Base-by-base conservation (phyloP, 1,284 basidiomycete species). In the Ganoderma sinense region DNA sequence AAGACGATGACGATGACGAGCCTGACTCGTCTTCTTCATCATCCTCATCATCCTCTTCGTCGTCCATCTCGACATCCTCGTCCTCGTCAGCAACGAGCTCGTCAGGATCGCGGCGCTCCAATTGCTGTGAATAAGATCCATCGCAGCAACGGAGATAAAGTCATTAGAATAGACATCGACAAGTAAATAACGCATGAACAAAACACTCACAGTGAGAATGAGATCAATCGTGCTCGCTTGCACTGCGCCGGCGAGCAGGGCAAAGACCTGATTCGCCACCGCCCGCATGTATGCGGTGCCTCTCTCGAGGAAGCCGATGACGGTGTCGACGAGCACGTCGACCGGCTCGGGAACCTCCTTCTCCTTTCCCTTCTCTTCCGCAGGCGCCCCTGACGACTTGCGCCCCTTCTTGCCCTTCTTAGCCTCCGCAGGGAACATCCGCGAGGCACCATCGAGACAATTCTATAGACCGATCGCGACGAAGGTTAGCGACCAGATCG, bases 251-350 rank as follows among this genome's bases (percentile, higher is more conserved):
- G 92, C 90, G 33, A 98, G 85, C 65, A 93, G 85, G 26, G 90
- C 88, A 78, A 99, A 98, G 5, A 91, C 92, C 73, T 95, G 90
- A 70, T 92, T 96, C 10, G 93, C 94, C 26, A 96, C 84, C 0
- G 90, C 88, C 29, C 96, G 91, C 80, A 95, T 87, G 81, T 96
- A 97, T 45, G 91, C 89, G 13, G 92, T 95, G 2, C 93, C 91
- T 71, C 92, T 89, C 79, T 99, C 97, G 63, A 99, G 83, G 77
- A 96, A 92, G 10, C 94, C 95, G 68, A 99, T 93, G 69, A 99
- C 88, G 31, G 89, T 88, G 78, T 99, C 97, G 62, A 97, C 91
- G 48, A 99, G 85, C 41, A 96, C 82, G 75, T 98, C 96, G 64
- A 97, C 89, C 1, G 95, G 91, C 55, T 88, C 81, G 26, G 84